Evolutionary conservation across 169 alveolate species (phyloP), one percentile per base, ranked within the genome.

Genomic region (Miamiensis avidus): DNA sequence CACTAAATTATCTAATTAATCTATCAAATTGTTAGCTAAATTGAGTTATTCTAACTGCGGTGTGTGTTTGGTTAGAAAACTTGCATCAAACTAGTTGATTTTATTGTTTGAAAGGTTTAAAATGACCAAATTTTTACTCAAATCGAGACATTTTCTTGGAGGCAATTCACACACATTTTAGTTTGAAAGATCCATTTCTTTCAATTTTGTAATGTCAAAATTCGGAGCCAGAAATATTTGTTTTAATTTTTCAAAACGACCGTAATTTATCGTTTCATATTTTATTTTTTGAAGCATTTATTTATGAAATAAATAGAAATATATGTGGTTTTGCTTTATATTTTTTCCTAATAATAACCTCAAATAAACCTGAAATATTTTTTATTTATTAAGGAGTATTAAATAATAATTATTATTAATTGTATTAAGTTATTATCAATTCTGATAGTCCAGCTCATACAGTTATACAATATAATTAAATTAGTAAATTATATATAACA

Each of bases 261-360:
- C 84, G 81, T 74, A 86, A 65, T 86, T 34, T 27, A 86, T 29
- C n/a, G 90, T 74, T 69, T 86, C 90, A 75, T 85, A 85, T 74
- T 85, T 85, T 29, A 79, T 34, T 79, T 49, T 79, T 79, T 78
- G 74, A 32, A 78, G 34, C 83, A 78, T 78, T n/a, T 30, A 33
- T 78, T 0, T 29, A n/a, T n/a, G n/a, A n/a, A n/a, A n/a, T n/a
- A n/a, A n/a, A n/a, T n/a, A n/a, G n/a, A n/a, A n/a, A n/a, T n/a
- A n/a, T n/a, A n/a, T n/a, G n/a, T n/a, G n/a, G n/a, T n/a, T n/a
- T n/a, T n/a, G n/a, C n/a, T n/a, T n/a, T n/a, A n/a, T n/a, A n/a
- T n/a, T n/a, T n/a, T n/a, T n/a, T n/a, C n/a, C n/a, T n/a, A n/a
- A n/a, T n/a, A n/a, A n/a, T n/a, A n/a, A n/a, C n/a, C n/a, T n/a